Base-by-base conservation (phyloP, 116 monocot genomes). In the Cymodocea nodosa region DNA sequence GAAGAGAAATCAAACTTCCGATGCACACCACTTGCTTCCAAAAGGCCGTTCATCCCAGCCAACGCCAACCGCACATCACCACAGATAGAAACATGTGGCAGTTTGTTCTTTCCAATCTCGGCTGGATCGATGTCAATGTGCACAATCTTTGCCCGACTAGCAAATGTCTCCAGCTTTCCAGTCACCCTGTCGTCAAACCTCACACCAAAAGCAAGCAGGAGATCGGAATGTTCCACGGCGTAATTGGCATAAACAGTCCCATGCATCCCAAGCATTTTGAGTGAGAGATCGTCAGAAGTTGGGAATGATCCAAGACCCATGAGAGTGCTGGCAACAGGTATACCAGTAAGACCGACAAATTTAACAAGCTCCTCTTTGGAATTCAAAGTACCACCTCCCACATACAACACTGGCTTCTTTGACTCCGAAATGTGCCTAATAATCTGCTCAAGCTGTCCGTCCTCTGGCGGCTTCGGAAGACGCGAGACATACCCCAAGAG, bases 111-210 rank as follows among this genome's bases (percentile, higher is more conserved):
- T 18, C 86, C 86, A 23, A 93, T 89, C 76, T 93, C 89, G 0
- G 85, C 85, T 15, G 93, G 80, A 52, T 93, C 93, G 23, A 93
- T 93, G 52, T 93, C 93, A n/a, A 89, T 76, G 71, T 93, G 93
- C 37, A 93, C 86, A 30, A 93, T 89, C 75, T 83, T 89, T 4
- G 89, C 81, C 56, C 79, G 24, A 24, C 78, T 81, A 5, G 93
- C 93, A 77, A 93, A 93, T 22, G 89, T 74, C 62, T 88, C 83
- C 2, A 93, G 60, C 72, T 89, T 93, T 20, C 89, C 83, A 0
- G 93, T 93, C 51, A 89, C 89, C 0, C 89, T 78, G 30, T 89
- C 89, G 48, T 93, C 93, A 34, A 93, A 93, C 62, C 89, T 59
- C 23, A 89, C 93, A 0, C 93, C 93, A 71, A 89, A 85, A 14